phyloP scores from a whole-genome alignment of 2,329 filamentous ascomycete species.

The Ascochyta clinopodiicola region DNA sequence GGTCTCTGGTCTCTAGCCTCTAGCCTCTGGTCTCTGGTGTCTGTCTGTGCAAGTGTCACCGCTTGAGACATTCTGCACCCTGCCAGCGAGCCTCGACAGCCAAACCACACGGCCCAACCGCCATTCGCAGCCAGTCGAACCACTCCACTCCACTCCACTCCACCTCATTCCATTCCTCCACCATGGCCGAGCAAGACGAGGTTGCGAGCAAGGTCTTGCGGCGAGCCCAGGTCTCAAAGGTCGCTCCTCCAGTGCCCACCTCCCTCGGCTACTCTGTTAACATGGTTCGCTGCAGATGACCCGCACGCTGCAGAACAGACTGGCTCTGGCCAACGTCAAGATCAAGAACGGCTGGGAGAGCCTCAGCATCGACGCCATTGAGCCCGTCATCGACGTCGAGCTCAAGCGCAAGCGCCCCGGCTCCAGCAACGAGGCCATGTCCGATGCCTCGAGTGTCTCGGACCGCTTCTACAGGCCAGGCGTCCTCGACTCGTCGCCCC shows the following conservation, averaged over 20 bases:
- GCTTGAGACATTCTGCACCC: constrained; percentile 2
- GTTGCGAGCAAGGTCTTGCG: constrained; percentile 53
- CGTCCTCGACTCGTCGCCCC: constrained; percentile 80
- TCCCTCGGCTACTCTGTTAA: constrained; percentile 12
- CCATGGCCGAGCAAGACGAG: constrained; percentile 48
- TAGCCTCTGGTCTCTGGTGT: too few relatives aligned
- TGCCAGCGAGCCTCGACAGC: constrained; percentile 5
- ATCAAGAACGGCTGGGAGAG: constrained; percentile 95
- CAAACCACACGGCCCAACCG: background rate
- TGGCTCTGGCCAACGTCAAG: constrained; percentile 96
- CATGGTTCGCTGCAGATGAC: constrained; percentile 72
- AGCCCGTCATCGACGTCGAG: constrained; percentile 82
- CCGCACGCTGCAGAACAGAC: constrained; percentile 86
- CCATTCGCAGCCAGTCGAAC: too few relatives aligned
- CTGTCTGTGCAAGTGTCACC: background rate
- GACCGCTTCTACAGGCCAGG: constrained; percentile 74
- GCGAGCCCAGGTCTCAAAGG: constrained; percentile 54
- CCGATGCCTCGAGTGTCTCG: constrained; percentile 84
- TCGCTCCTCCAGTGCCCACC: constrained; percentile 25
- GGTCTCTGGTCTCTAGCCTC: too few relatives aligned
- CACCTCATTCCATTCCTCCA: constrained; percentile 16
- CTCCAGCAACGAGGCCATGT: constrained; percentile 74
- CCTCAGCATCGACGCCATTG: constrained; percentile 82
- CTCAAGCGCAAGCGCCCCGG: constrained; percentile 74
- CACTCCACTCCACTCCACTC: background rate